A percentile compares a stretch with the other conserved stretches of the same genome.
Evolutionary conservation across 257 asterid genomes (phyloP).

Genomic region (Lithospermum erythrorhizon): DNA sequence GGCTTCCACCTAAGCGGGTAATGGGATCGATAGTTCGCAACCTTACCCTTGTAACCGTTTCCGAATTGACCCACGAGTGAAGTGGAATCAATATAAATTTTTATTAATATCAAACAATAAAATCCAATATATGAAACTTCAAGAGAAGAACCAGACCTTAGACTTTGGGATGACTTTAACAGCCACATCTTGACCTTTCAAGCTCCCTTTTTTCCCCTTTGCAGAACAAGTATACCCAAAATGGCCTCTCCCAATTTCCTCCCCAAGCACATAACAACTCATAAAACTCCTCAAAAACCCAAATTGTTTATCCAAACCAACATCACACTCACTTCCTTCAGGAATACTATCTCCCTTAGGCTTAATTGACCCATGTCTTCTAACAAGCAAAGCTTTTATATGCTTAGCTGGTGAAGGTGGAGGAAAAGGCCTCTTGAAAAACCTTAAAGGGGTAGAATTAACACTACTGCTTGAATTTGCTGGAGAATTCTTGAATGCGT

Average conservation of each 20-base stretch:
- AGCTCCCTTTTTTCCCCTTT: constrained; percentile 65
- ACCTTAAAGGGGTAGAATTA: constrained; percentile 72
- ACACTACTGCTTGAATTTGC: constrained; percentile 43
- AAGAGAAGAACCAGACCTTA: constrained; percentile 33
- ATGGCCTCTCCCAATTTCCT: constrained; percentile 90
- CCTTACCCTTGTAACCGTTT: too few relatives aligned
- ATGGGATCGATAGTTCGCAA: too few relatives aligned
- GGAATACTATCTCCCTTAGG: constrained; percentile 87
- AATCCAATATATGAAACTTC: not conserved
- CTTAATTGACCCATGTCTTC: constrained; percentile 84
- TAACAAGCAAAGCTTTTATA: constrained; percentile 70
- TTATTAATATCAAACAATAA: too few relatives aligned
- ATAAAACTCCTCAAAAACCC: constrained; percentile 62
- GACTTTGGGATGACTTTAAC: constrained; percentile 82
- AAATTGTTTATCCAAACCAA: constrained; percentile 70
- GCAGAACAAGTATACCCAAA: constrained; percentile 87
- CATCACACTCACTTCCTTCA: constrained; percentile 86
- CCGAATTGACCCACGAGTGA: too few relatives aligned
- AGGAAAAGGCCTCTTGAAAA: constrained; percentile 81
- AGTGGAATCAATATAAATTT: too few relatives aligned
- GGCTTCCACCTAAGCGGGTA: too few relatives aligned
- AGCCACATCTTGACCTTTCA: constrained; percentile 90
- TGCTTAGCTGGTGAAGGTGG: constrained; percentile 99
- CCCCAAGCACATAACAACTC: constrained; percentile 58
- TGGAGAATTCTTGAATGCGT: constrained; percentile 80